Conservation (phyloP, 163 green algal species). For the Chlorella variabilis region DNA sequence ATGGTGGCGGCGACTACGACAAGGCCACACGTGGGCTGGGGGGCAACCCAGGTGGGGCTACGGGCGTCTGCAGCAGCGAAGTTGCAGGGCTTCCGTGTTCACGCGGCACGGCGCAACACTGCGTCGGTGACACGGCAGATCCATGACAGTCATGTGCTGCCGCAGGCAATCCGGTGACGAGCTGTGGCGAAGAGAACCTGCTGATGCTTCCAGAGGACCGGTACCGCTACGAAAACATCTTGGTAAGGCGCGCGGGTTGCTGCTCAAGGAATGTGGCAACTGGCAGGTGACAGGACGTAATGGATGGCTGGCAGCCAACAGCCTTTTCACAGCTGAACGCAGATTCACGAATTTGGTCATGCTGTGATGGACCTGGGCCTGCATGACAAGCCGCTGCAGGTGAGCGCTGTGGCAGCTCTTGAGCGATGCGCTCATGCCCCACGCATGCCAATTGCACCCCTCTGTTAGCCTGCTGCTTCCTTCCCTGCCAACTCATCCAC, state of each 20-base stretch:
- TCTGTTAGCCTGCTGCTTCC: not conserved
- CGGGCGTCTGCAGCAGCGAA: too few species aligned
- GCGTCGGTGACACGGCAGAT: too few species aligned
- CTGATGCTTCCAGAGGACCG: conserved; percentile 62
- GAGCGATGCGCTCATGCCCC: too few species aligned
- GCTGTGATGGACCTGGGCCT: conserved; percentile 73
- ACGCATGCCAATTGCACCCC: not conserved
- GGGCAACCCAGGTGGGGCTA: conserved; percentile 42
- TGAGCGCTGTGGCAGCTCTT: too few species aligned
- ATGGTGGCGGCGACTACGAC: conserved; percentile 61
- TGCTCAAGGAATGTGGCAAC: too few species aligned
- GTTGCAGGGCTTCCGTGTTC: too few species aligned
- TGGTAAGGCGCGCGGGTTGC: conserved; percentile 47
- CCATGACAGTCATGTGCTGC: not conserved
- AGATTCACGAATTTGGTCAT: conserved; percentile 77
- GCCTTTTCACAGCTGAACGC: not conserved
- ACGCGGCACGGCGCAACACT: too few species aligned
- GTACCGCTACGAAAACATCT: conserved; percentile 73
- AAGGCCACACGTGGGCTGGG: conserved; percentile 69
- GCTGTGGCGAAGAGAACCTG: conserved; percentile 78
- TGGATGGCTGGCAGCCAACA: too few species aligned
- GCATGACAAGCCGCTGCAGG: conserved; percentile 8
- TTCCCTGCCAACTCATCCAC: not conserved
- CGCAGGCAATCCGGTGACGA: conserved; percentile 15
- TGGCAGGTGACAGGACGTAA: too few species aligned